phyloP scores from a whole-genome alignment of 768 basidiomycete genomes.

The Coprinopsis sp. region DNA sequence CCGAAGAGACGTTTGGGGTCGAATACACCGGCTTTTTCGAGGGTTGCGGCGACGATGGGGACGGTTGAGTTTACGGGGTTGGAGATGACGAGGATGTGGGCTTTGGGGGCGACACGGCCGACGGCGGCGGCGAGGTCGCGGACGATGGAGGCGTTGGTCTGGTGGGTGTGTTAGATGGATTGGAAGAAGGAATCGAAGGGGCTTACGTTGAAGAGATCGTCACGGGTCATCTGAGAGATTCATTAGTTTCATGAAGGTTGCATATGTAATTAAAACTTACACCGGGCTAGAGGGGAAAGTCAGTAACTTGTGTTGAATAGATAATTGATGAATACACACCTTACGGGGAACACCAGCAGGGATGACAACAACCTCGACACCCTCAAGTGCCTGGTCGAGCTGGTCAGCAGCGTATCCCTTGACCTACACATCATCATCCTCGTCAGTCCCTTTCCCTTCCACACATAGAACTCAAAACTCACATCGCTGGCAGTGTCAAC shows the following conservation, averaged over 20 bases:
- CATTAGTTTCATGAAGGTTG: conserved; percentile 17
- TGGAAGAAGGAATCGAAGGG: background rate
- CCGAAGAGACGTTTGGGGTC: conserved; percentile 89
- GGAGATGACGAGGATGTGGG: conserved; percentile 95
- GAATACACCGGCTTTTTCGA: conserved; percentile 89
- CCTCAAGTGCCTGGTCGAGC: conserved; percentile 85
- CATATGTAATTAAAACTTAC: conserved; percentile 45
- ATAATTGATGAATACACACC: conserved; percentile 40
- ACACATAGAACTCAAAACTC: conserved; percentile 22
- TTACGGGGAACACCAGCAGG: conserved; percentile 99
- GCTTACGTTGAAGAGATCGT: conserved; percentile 91
- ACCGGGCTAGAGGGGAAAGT: conserved; percentile 58
- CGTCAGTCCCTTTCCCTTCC: background rate
- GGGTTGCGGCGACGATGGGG: conserved; percentile 90
- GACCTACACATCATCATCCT: conserved; percentile 43
- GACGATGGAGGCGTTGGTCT: conserved; percentile 98
- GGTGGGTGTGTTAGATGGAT: background rate
- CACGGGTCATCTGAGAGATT: conserved; percentile 75
- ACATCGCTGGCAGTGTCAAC: conserved; percentile 84
- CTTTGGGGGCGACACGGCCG: conserved; percentile 80
- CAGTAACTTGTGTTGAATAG: conserved; percentile 11
- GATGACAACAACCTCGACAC: conserved; percentile 89
- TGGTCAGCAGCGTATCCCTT: conserved; percentile 79
- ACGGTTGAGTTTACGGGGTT: conserved; percentile 99
- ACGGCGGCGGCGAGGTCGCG: conserved; percentile 90